Conservation (phyloP, 352 stramenopile genomes). For the Globisporangium emineosum region DNA sequence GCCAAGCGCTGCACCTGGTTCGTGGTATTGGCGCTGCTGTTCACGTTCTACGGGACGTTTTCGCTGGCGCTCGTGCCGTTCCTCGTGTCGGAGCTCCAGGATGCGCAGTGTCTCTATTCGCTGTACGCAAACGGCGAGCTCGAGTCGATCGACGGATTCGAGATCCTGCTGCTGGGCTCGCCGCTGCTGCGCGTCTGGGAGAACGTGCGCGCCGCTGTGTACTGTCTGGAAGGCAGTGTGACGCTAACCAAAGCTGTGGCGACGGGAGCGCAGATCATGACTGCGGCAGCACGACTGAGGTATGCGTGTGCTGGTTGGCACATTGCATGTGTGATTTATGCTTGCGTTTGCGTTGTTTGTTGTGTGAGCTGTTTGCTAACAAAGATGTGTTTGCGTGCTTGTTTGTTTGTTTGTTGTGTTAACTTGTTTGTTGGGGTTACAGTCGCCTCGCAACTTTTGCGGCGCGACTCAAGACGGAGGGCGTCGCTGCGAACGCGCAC, state of each 20-base stretch:
- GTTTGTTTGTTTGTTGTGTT: slow-evolving; percentile 44
- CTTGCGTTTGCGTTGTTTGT: neutral
- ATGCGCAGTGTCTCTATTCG: slow-evolving; percentile 30
- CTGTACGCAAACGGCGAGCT: slow-evolving; percentile 40
- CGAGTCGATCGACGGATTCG: slow-evolving; percentile 52
- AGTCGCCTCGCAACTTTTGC: slow-evolving; percentile 11
- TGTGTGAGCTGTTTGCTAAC: neutral
- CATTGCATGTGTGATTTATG: neutral
- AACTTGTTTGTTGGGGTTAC: slow-evolving; percentile 40
- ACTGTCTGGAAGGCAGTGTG: slow-evolving; percentile 67
- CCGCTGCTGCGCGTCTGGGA: slow-evolving; percentile 66
- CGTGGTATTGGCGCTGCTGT: slow-evolving; percentile 38
- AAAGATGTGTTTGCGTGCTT: slow-evolving; percentile 20
- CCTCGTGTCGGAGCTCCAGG: slow-evolving; percentile 36
- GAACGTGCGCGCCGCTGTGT: slow-evolving; percentile 67
- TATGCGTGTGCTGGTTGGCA: slow-evolving; percentile 19
- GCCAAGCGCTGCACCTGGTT: slow-evolving; percentile 66
- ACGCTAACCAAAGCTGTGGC: slow-evolving; percentile 54
- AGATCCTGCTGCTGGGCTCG: slow-evolving; percentile 70
- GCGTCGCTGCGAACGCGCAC: slow-evolving; percentile 22
- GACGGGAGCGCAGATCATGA: slow-evolving; percentile 58
- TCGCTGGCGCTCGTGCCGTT: slow-evolving; percentile 62
- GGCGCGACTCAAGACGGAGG: slow-evolving; percentile 12
- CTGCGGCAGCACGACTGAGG: slow-evolving; percentile 46
- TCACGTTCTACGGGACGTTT: slow-evolving; percentile 53